These are phyloP conservation scores for Vitis riparia DNA, from an alignment of 164 flowering plant species.

Conservation along the genomic window DNA sequence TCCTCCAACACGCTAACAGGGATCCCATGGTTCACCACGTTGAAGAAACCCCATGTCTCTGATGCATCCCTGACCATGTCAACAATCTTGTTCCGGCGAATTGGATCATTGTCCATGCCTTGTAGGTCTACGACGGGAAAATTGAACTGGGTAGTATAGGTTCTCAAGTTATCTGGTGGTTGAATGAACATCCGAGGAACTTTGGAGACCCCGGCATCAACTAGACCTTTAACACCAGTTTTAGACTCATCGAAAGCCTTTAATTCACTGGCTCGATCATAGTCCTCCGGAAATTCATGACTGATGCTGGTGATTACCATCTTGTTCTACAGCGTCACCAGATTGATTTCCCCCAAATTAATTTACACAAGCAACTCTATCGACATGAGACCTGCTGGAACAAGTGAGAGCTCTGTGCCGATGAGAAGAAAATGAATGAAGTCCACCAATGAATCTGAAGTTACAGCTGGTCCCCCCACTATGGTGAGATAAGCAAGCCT, in stretches of 20 bases:
- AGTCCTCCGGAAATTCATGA: neutral
- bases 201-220: conserved; percentile 17
- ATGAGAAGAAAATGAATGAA: too few relatives aligned
- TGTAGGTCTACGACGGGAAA: conserved; percentile 22
- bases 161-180: neutral
- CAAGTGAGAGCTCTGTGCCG: too few relatives aligned
- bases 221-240: conserved; percentile 16
- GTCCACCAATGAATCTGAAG: too few relatives aligned
- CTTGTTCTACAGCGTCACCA: too few relatives aligned
- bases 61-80: conserved; percentile 21
- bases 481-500: too few relatives aligned
- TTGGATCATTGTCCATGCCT: conserved; percentile 7
- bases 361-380: too few relatives aligned
- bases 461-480: too few relatives aligned
- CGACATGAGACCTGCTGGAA: too few relatives aligned
- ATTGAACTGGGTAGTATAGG: neutral
- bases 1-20: conserved; percentile 19
- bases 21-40: conserved; percentile 43
- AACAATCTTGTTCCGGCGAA: conserved; percentile 1
- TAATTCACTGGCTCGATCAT: conserved; percentile 14
- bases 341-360: too few relatives aligned
- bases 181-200: conserved; percentile 17
- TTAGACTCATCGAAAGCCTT: conserved; percentile 17
- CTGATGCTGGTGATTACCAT: neutral
- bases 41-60: conserved; percentile 42